Base-by-base conservation (phyloP, 2,329 filamentous ascomycete genomes). In the Calonectria crousiana region DNA sequence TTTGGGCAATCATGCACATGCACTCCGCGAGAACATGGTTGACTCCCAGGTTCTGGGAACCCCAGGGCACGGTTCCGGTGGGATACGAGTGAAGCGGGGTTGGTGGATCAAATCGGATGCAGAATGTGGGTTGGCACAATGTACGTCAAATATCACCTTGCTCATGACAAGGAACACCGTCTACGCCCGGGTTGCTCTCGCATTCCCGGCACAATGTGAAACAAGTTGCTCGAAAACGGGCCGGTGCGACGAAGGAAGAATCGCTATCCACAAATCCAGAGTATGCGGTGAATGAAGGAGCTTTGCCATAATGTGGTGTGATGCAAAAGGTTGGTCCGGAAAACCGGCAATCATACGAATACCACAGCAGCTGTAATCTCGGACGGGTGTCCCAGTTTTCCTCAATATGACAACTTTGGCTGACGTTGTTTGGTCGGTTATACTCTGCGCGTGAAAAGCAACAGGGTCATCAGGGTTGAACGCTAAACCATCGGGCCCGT, bases 181-280 rank as follows among this genome's bases (percentile, higher is more conserved):
- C 13, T 18, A 3, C 11, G 16, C 28, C 11, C 6, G 11, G 6
- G 2, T 5, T 5, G 18, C 36, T 41, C 13, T 41, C 6, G 56
- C 34, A 28, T 26, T 11, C 2, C 56, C 56, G 23, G 34, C 14
- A 16, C 13, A 28, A 60, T 38, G 34, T 60, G 56, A 60, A 60
- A 93, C 84, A 75, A 92, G 90, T 82, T 94, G 92, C 72, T 90
- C 86, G 58, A 93, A 89, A 89, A 94, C 84, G 0, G 92, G 90
- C 4, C 90, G 88, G 78, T 94, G 90, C 0, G 90, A 91, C 2
- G 86, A 88, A 81, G 91, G 92, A 2, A 94, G 86, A 1, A 93
- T 84, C 74, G 16, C 92, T 90, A 79, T 94, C 92, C 0, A 92
- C 89, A 4, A 84, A 80, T 81, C 26, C 83, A 81, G 85, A 90